Base-by-base conservation (phyloP, 352 stramenopile species). In the Phytopythium aichiense region DNA sequence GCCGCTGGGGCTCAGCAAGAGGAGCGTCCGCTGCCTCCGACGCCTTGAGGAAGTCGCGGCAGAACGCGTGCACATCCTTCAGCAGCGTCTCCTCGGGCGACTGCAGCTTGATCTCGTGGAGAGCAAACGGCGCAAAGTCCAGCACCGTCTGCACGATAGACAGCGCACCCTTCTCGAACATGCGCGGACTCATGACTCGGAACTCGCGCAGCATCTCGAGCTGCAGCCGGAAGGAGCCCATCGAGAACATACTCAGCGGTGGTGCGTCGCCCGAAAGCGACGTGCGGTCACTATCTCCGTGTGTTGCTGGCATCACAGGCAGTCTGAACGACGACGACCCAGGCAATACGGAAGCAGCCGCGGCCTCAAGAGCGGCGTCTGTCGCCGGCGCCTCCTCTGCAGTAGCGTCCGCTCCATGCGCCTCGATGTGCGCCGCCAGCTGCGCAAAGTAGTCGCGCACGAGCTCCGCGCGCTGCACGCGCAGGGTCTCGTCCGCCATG, bases 191-290 rank as follows among this genome's bases (percentile, higher is more conserved):
- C 11, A 66, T 46, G 4, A 50, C 56, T 7, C 77, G 77, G 30
- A 89, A 88, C 37, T 81, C 76, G 1, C 70, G 78, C 42, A 92
- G 63, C 74, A 90, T 87, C 51, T 87, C 74, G 31, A 92, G 67
- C 56, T 92, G 82, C 52, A 92, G 64, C 9, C 80, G 78, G n/a
- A 90, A 69, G 30, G 75, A 87, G 1, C 63, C 62, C 5, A 89
- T 66, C 1, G 70, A 72, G 23, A 91, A 91, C 23, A 91, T 49
- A 37, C 72, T 73, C 4, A 59, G 58, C 0, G 65, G 56, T 1
- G 73, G 66, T 8, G 69, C 63, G n/a, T 61, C 58, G 9, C 58
- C 48, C 0, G 51, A 71, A 48, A 73, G 71, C 20, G 55, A 60
- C 1, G 56, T 37, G 30, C 42, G 31, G 7, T 25, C 56, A 6